Evolutionary conservation across 345 rosid genomes (phyloP), one percentile per base, ranked within the genome.

Genomic region (Moricandia moricandioides): DNA sequence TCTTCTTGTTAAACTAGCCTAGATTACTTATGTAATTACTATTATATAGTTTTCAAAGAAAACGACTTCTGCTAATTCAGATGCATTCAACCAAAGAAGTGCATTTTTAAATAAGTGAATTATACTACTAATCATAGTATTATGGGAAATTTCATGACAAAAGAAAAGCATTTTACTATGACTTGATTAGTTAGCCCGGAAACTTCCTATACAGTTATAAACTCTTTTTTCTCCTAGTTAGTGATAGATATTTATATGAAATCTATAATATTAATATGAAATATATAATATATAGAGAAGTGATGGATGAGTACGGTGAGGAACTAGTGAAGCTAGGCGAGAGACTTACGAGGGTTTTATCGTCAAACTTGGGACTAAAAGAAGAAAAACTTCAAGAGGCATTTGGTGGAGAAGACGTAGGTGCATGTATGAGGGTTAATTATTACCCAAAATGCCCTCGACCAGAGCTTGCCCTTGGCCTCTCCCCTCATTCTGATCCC

Each of bases 401-500:
- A 49, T 87, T 92, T 52, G 97, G 97, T 7, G 97, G 97, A 7
- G 84, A 85, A 0, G 54, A 84, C 14, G 45, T 85, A 5, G 99
- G 96, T 1, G 92, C 97, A 4, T 92, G 97, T 72, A 16, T 92
- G 31, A 86, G 97, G 80, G 88, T 88, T 16, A 95, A 92, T 34
- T 95, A 86, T 75, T 95, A 92, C 72, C 97, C 99, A 0, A 92
- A 84, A 62, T 95, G 99, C 59, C 99, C 97, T 1, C 91, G 88
- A 29, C 97, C 99, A 1, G 92, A 89, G 52, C 69, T 95, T 58
- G 80, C 98, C 4, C 89, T 91, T 1, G 97, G 98, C 4, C 80
- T 92, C 34, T 92, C 98, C 0, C 78, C 97, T 0, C 98, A 94
- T 77, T 91, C 98, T 2, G 98, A 94, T 59, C 97, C 98, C 1